These are phyloP conservation scores for Gynostemma pentaphyllum DNA, from an alignment of 306 rosid species.

Conservation along the genomic window DNA sequence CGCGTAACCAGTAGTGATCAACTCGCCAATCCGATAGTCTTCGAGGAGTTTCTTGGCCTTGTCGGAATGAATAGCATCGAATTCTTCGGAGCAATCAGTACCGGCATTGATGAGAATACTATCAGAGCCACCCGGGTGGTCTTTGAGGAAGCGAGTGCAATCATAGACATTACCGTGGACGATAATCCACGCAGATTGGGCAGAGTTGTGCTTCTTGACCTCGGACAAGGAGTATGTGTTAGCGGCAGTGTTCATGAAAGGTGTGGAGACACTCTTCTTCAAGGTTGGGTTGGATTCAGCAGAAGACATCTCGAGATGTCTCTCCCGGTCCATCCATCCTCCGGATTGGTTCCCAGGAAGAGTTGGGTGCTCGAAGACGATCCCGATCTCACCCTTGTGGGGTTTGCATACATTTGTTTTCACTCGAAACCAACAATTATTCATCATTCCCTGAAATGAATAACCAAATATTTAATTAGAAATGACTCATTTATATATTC, in stretches of 20 bases:
- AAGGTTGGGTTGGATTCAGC: conserved; percentile 25
- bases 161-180: conserved; percentile 63
- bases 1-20: conserved; percentile 30
- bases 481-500: too few relatives aligned
- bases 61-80: conserved; percentile 81
- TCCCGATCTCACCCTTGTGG: conserved; percentile 54
- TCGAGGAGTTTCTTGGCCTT: conserved; percentile 69
- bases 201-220: conserved; percentile 39
- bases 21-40: conserved; percentile 52
- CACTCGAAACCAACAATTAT: conserved; percentile 80
- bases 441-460: conserved; percentile 72
- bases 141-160: conserved; percentile 60
- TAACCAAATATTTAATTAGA: not conserved
- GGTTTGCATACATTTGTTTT: conserved; percentile 56
- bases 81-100: conserved; percentile 81
- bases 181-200: conserved; percentile 63
- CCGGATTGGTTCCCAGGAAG: conserved; percentile 68
- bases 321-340: conserved; percentile 80
- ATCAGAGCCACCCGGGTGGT: conserved; percentile 82
- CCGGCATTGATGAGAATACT: conserved; percentile 87
- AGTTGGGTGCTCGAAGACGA: conserved; percentile 77
- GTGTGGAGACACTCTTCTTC: conserved; percentile 54
- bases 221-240: conserved; percentile 40
- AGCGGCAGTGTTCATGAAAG: conserved; percentile 44
- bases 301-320: conserved; percentile 22